phyloP scores from a whole-genome alignment of 495 filamentous ascomycete genomes.

The Neurospora sp. region DNA sequence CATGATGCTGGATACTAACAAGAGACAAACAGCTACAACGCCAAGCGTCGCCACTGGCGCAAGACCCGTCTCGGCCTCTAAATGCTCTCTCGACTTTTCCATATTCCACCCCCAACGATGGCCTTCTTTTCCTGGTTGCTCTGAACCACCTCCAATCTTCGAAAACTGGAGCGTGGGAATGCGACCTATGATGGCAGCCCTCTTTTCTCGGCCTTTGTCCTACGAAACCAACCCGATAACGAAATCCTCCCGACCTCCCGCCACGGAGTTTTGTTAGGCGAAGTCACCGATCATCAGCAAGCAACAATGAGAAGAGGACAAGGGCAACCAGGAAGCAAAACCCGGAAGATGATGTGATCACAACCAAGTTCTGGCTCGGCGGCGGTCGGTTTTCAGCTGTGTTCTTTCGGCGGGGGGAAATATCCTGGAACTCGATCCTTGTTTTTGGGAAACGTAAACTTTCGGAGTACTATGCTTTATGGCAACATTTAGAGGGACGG shows the following conservation, averaged over 20 bases:
- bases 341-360: neutral
- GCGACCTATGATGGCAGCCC: neutral
- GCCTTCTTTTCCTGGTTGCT: slow-evolving; percentile 7
- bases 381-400: neutral
- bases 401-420: neutral
- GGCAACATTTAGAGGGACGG: neutral
- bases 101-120: slow-evolving; percentile 19
- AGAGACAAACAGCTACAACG: slow-evolving; percentile 73
- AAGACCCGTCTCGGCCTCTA: slow-evolving; percentile 99
- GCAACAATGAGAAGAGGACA: neutral
- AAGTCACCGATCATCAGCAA: neutral
- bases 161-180: neutral
- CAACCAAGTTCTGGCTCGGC: neutral
- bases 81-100: slow-evolving; percentile 27
- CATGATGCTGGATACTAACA: neutral
- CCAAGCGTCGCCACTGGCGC: slow-evolving; percentile 98
- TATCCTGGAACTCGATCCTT: neutral
- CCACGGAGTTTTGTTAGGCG: neutral
- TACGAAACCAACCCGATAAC: neutral
- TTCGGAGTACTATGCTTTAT: neutral
- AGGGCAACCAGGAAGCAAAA: neutral
- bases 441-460: neutral
- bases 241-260: neutral
- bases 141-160: neutral
- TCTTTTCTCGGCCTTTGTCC: neutral